Evolutionary conservation across 805 yeast genomes (phyloP), one percentile per base, ranked within the genome.

Genomic region (Myxozyma kluyveri): DNA sequence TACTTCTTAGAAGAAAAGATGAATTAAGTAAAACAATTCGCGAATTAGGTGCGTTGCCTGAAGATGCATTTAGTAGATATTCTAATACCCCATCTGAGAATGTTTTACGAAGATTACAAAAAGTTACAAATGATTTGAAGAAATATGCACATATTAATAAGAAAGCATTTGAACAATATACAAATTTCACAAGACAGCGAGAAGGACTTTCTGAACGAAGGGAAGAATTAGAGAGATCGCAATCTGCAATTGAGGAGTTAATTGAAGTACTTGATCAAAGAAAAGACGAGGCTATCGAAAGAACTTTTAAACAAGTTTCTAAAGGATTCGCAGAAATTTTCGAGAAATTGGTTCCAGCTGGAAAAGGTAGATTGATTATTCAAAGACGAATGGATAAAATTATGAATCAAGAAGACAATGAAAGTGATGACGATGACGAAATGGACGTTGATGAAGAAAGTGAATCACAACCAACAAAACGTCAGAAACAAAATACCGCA

Each of bases 1-100:
- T 83, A 3, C 68, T 88, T 44, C 64, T 72, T 3, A 71, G 75
- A 39, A 76, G 96, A 57, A 76, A 86, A 53, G 87, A 84, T 44
- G 95, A 86, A 58, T 67, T 87, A 22, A 83, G 82, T 57, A 79
- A 76, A 53, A 86, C 80, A 63, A 83, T 89, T 27, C 75, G 90
- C 55, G 95, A 86, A 38, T 70, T 90, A 37, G 97, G 97, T n/a
- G 86, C 86, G 2, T 72, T 91, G 17, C 91, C 96, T 0, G 96
- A 89, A 62, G 89, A 86, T 48, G 89, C 93, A 0, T 82, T 87
- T 59, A 42, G 27, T 21, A 64, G 68, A 31, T 79, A 74, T 61
- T 75, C 74, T 32, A 66, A 69, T 32, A 61, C 71, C 18, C 64
- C 71, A 1, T 79, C 88, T 9, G 81, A 79, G 35, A 73, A 75